Evolutionary conservation across 179 eudicot genomes (phyloP).

Genomic region (Spinacia oleracea): DNA sequence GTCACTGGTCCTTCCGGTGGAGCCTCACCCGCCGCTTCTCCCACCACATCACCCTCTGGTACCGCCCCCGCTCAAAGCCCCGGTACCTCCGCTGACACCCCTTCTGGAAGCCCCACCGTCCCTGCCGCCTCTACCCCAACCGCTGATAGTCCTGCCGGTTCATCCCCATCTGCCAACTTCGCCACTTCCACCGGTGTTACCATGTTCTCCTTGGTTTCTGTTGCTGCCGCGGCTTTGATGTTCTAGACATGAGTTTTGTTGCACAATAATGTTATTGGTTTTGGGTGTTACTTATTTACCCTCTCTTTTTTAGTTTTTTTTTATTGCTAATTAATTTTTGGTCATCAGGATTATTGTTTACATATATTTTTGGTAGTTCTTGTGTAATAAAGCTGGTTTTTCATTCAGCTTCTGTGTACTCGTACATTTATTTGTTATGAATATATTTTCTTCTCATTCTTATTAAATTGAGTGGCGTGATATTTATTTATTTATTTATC

Average conservation of each 20-base stretch:
- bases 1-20: constrained; percentile 24
- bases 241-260: constrained; percentile 2
- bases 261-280: background rate
- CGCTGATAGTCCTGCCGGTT: background rate
- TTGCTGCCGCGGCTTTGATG: constrained; percentile 18
- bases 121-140: background rate
- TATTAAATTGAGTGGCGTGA: background rate
- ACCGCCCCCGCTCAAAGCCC: constrained; percentile 8
- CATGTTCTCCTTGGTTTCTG: constrained; percentile 23
- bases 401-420: background rate
- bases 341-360: background rate
- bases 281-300: background rate
- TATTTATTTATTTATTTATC: background rate
- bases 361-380: constrained; percentile 18
- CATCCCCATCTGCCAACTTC: background rate
- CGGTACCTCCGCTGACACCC: background rate
- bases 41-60: background rate
- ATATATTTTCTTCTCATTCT: background rate
- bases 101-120: background rate
- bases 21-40: constrained; percentile 1
- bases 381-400: constrained; percentile 21
- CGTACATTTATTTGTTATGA: constrained; percentile 18
- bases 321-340: constrained; percentile 1
- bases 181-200: constrained; percentile 15
- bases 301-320: background rate